Evolutionary conservation across 768 basidiomycete genomes (phyloP).

Genomic region (Amyloporia xantha): DNA sequence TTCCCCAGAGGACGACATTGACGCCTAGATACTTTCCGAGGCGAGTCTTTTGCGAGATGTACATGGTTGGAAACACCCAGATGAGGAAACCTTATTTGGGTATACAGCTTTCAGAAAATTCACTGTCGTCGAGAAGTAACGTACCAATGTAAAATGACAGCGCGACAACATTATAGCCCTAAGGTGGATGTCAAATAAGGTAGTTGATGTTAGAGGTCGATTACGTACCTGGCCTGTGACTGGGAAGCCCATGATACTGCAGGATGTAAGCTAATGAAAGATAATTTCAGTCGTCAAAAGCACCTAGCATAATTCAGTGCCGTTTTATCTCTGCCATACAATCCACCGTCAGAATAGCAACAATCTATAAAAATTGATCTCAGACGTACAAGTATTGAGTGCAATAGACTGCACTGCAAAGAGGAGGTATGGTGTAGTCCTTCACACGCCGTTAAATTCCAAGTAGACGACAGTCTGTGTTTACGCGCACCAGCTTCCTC

Average conservation of each 20-base stretch:
- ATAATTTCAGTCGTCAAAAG: not conserved
- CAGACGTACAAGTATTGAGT: conserved; percentile 52
- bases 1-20: conserved; percentile 58
- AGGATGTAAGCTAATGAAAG: not conserved
- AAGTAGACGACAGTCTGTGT: not conserved
- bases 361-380: too few species aligned
- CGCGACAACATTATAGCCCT: conserved; percentile 63
- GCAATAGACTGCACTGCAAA: conserved; percentile 61
- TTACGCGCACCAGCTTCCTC: conserved; percentile 45
- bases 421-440: conserved; percentile 48
- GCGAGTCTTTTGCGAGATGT: conserved; percentile 53
- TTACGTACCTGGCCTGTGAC: conserved; percentile 48
- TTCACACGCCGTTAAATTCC: conserved; percentile 14
- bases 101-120: too few species aligned
- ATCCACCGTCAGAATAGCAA: not conserved
- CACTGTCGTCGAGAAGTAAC: not conserved
- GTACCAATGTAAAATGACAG: conserved; percentile 58
- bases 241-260: conserved; percentile 60
- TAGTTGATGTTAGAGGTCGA: not conserved
- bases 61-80: conserved; percentile 63
- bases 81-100: conserved; percentile 46
- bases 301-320: conserved; percentile 64
- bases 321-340: conserved; percentile 51
- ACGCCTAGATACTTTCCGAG: conserved; percentile 56
- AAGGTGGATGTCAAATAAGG: conserved; percentile 4